phyloP scores from a whole-genome alignment of 2,329 filamentous ascomycete species.

The Pleomassaria siparia region DNA sequence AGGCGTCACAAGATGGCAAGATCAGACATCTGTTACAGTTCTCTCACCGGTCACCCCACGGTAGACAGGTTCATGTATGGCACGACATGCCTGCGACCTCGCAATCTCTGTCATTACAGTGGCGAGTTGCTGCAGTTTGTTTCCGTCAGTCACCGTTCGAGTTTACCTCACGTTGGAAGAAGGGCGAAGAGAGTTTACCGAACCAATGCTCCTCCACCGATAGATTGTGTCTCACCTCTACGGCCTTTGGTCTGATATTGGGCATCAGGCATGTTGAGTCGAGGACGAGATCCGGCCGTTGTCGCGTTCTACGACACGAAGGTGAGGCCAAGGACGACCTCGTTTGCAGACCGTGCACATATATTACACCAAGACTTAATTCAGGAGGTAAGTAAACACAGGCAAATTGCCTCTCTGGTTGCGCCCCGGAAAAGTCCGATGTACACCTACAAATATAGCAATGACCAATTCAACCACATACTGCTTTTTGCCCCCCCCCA shows the following conservation, averaged over 20 bases:
- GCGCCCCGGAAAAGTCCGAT: constrained; percentile 23
- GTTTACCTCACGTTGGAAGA: constrained; percentile 31
- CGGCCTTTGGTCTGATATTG: constrained; percentile 19
- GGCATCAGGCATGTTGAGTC: constrained; percentile 15
- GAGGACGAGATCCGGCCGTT: constrained; percentile 15
- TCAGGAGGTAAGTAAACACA: constrained; percentile 34
- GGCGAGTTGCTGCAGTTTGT: constrained; percentile 36
- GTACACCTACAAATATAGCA: constrained; percentile 29
- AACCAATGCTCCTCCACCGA: constrained; percentile 31
- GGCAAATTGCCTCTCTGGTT: constrained; percentile 19
- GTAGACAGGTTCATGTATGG: constrained; percentile 25
- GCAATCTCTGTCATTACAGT: constrained; percentile 28
- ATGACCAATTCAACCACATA: constrained; percentile 31
- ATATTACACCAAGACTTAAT: constrained; percentile 32
- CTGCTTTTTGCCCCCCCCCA: constrained; percentile 22
- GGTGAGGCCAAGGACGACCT: constrained; percentile 19
- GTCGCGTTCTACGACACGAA: constrained; percentile 18
- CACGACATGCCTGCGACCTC: constrained; percentile 20
- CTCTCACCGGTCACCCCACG: constrained; percentile 39
- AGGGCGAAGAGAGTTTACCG: constrained; percentile 29
- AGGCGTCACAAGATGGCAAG: constrained; percentile 37
- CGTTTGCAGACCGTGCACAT: constrained; percentile 13
- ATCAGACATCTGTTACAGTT: constrained; percentile 32
- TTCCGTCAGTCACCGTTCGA: constrained; percentile 27
- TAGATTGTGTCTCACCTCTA: constrained; percentile 33